Percentiles rank a stretch among this genome's conserved stretches.
Conservation (phyloP, 768 basidiomycete genomes). For the Xanthoconium stramineum region DNA sequence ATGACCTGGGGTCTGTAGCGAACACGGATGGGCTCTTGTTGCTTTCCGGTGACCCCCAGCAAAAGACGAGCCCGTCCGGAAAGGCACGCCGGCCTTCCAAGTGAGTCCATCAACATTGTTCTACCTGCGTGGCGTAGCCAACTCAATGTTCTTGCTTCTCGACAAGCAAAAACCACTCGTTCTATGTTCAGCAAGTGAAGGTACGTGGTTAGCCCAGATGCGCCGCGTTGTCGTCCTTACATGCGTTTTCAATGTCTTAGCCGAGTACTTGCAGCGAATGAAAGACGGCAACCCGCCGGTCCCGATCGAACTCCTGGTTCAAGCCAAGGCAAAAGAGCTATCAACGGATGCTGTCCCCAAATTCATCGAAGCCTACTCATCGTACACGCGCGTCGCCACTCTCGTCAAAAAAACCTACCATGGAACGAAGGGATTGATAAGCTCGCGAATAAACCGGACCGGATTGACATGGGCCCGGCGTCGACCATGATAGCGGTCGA, state of each 20-base stretch:
- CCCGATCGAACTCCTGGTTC: slow-evolving; percentile 71
- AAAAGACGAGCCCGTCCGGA: slow-evolving; percentile 89
- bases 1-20: slow-evolving; percentile 67
- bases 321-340: slow-evolving; percentile 78
- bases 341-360: slow-evolving; percentile 70
- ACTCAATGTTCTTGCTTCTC: slow-evolving; percentile 82
- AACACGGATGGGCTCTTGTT: slow-evolving; percentile 69
- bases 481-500: slow-evolving; percentile 82
- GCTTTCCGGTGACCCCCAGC: slow-evolving; percentile 73
- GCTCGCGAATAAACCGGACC: slow-evolving; percentile 60
- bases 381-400: slow-evolving; percentile 63
- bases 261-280: slow-evolving; percentile 83
- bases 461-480: slow-evolving; percentile 74
- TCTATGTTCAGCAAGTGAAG: slow-evolving; percentile 86
- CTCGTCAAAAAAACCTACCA: slow-evolving; percentile 79
- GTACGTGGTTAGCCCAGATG: slow-evolving; percentile 37
- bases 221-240: slow-evolving; percentile 8
- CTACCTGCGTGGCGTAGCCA: not conserved
- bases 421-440: slow-evolving; percentile 70
- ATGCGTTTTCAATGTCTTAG: slow-evolving; percentile 42
- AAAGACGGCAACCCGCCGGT: slow-evolving; percentile 52
- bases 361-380: slow-evolving; percentile 61
- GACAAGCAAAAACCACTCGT: slow-evolving; percentile 73
- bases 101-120: slow-evolving; percentile 44
- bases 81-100: slow-evolving; percentile 90